Conservation (phyloP, 768 basidiomycete species). For the Lyophyllum semitale region DNA sequence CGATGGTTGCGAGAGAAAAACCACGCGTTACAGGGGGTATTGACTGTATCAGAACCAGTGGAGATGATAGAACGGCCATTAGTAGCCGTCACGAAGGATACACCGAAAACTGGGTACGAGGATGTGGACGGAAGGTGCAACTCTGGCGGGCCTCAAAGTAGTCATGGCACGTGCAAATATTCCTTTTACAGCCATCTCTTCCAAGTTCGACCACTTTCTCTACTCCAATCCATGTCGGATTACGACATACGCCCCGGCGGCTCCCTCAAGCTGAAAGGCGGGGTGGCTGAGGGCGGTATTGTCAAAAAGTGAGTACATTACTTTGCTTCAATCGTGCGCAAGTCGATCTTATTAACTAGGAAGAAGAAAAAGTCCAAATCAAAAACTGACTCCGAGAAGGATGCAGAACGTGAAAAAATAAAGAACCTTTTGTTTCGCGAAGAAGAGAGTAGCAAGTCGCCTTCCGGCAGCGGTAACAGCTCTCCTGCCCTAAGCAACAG, state of each 20-base stretch:
- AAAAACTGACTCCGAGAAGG: constrained; percentile 53
- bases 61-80: constrained; percentile 81
- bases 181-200: constrained; percentile 14
- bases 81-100: constrained; percentile 6
- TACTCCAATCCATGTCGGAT: constrained; percentile 61
- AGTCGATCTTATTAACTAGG: constrained; percentile 38
- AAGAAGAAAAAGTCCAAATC: constrained; percentile 86
- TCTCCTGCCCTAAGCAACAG: constrained; percentile 59
- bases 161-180: constrained; percentile 23
- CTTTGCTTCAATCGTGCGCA: constrained; percentile 11
- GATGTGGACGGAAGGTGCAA: constrained; percentile 7
- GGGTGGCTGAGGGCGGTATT: constrained; percentile 73
- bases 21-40: constrained; percentile 79
- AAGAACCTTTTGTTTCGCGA: constrained; percentile 53
- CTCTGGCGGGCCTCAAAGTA: background rate
- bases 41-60: constrained; percentile 65
- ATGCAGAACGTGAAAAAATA: constrained; percentile 46
- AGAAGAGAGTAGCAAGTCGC: constrained; percentile 45
- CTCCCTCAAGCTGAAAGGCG: constrained; percentile 89
- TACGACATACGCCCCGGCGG: constrained; percentile 86
- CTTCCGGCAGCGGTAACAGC: constrained; percentile 57
- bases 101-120: constrained; percentile 12
- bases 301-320: constrained; percentile 71
- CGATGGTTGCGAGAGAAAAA: constrained; percentile 64
- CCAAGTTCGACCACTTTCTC: constrained; percentile 12